These are phyloP conservation scores for Macrophomina phaseolina DNA, from an alignment of 2,329 filamentous ascomycete genomes.

Conservation along the genomic window DNA sequence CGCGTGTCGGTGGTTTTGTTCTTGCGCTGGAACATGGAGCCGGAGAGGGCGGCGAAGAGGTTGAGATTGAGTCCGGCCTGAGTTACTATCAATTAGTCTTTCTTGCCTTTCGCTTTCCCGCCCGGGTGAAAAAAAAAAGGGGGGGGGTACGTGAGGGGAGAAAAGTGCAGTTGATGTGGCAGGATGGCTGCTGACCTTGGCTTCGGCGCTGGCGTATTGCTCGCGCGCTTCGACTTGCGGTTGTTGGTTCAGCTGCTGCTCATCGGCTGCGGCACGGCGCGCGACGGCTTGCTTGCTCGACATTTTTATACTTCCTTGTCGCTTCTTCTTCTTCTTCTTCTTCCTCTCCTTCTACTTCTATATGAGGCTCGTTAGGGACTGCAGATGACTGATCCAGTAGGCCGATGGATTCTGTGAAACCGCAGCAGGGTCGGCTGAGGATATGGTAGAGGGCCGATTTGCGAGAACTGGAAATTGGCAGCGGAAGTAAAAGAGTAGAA, in stretches of 20 bases:
- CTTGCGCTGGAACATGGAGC: slow-evolving; percentile 38
- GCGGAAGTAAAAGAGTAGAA: background rate
- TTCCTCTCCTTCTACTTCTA: no score
- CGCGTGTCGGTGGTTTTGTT: slow-evolving; percentile 40
- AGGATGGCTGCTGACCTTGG: slow-evolving; percentile 34
- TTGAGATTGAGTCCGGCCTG: slow-evolving; percentile 45
- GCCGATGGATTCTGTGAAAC: no score
- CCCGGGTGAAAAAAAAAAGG: background rate
- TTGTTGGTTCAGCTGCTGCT: background rate
- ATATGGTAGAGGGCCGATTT: background rate
- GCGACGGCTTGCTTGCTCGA: slow-evolving; percentile 13
- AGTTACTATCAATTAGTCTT: background rate
- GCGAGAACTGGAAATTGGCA: background rate
- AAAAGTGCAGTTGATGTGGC: background rate
- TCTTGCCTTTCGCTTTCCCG: no score
- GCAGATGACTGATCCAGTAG: no score
- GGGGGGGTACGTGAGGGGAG: background rate
- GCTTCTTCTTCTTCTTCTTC: background rate
- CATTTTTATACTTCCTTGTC: background rate
- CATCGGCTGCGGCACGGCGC: background rate
- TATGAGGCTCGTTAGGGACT: no score
- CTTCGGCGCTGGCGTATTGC: slow-evolving; percentile 39
- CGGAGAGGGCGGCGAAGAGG: slow-evolving; percentile 42
- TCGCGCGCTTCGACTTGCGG: slow-evolving; percentile 36
- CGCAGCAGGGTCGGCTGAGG: background rate